phyloP scores from a whole-genome alignment of 2,329 filamentous ascomycete species.

The Aspergillus intermedius region DNA sequence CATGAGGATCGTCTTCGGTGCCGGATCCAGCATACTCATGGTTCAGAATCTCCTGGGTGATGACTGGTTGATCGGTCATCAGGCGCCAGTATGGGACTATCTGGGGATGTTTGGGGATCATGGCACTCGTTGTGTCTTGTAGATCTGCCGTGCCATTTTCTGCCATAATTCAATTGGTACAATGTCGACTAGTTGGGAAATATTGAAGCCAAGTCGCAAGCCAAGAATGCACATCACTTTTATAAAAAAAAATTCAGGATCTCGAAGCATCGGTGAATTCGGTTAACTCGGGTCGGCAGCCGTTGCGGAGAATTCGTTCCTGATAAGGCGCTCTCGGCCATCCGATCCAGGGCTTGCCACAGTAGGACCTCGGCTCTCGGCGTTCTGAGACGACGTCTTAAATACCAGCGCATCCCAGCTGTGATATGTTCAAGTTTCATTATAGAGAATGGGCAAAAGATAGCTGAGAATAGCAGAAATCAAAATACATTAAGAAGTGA shows the following conservation, averaged over 20 bases:
- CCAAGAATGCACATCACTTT: neutral
- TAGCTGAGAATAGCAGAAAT: no score
- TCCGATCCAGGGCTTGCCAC: neutral
- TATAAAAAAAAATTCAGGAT: neutral
- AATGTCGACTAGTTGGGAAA: neutral
- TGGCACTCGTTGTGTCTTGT: neutral
- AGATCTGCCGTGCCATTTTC: neutral
- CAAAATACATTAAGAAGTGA: no score
- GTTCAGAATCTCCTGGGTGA: conserved; percentile 7
- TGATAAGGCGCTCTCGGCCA: neutral
- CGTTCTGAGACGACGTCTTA: neutral
- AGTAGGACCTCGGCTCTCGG: neutral
- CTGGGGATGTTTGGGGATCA: neutral
- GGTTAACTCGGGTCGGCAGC: neutral
- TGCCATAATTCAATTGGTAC: neutral
- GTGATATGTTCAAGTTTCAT: no score
- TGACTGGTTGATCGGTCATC: conserved; percentile 9
- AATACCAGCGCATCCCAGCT: no score
- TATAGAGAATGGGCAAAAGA: no score
- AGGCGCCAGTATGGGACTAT: conserved; percentile 10
- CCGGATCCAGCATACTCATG: conserved; percentile 8
- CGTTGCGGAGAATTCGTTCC: neutral
- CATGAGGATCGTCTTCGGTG: conserved; percentile 9
- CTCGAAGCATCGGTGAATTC: neutral
- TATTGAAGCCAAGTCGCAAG: neutral